Evolutionary conservation across 108 stramenopile species (phyloP), one percentile per base, ranked within the genome.

Genomic region (Aurantiochytrium sp.): DNA sequence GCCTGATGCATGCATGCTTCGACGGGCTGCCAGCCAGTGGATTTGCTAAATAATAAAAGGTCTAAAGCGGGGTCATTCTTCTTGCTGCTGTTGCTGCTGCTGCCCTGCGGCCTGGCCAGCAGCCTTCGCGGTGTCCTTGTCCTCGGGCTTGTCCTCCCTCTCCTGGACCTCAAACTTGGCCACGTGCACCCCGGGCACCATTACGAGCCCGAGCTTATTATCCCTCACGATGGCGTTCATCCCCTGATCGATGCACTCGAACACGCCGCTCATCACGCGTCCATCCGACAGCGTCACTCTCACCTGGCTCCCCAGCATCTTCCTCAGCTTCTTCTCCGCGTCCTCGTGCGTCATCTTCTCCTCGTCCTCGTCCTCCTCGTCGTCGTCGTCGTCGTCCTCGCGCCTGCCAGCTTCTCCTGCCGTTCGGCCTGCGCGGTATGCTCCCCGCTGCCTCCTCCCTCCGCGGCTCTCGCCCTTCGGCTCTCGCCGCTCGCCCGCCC

Each of bases 211-310:
- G 12, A 81, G 36, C 2, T 48, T 24, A 17, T 48, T 48, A 24
- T 81, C 73, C 10, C 73, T 6, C 21, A 81, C 73, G 45, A 81
- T 81, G 1, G 45, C 73, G 39, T 81, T 81, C 73, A 81, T 81
- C 12, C 73, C 73, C 39, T 48, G 39, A 24, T 81, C 73, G 27
- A 81, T 48, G 73, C 73, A 81, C 45, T 81, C 73, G 45, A 81
- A 81, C n/a, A 24, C n/a, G 15, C 73, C 73, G n/a, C 32, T 24
- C 4, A 81, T 42, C 6, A 81, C 39, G 45, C 73, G 73, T 15
- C 73, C 73, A 48, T 81, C 73, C 39, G 73, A 81, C 21, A 81
- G 39, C 21, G 73, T 81, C 3, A 81, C 73, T 6, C 73, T 6
- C 42, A 81, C 73, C n/a, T 81, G 15, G 42, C 42, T 30, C 8